Conservation (phyloP, 2,329 filamentous ascomycete genomes). For the Colletotrichum euphorbiae region DNA sequence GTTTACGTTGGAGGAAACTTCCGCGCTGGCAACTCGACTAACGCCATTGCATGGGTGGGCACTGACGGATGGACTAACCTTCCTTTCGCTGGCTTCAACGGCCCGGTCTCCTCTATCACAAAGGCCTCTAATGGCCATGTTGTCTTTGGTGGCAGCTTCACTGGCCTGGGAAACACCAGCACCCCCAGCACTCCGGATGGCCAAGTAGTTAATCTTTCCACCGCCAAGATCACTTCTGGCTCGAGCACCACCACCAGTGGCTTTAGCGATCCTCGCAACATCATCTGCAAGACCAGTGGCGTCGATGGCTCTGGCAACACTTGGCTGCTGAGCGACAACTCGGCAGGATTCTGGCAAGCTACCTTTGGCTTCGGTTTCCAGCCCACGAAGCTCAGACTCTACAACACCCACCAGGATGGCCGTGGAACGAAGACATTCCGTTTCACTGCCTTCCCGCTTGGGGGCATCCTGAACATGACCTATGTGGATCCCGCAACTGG, state of each 20-base stretch:
- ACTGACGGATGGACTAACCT: constrained; percentile 80
- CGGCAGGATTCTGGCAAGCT: constrained; percentile 85
- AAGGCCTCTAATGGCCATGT: constrained; percentile 86
- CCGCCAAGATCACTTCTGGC: constrained; percentile 77
- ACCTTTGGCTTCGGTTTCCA: constrained; percentile 85
- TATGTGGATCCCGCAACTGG: constrained; percentile 83
- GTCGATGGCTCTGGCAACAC: constrained; percentile 78
- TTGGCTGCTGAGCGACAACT: constrained; percentile 83
- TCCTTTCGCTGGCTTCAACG: constrained; percentile 94
- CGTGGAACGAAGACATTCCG: constrained; percentile 90
- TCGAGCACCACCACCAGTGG: constrained; percentile 71
- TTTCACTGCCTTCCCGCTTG: constrained; percentile 85
- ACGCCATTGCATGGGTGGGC: constrained; percentile 85
- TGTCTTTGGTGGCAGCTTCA: constrained; percentile 92
- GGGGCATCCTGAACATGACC: constrained; percentile 96
- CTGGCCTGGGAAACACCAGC: constrained; percentile 84
- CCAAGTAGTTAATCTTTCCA: constrained; percentile 86
- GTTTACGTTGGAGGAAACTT: constrained; percentile 95
- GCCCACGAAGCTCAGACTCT: constrained; percentile 87
- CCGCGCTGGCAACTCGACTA: constrained; percentile 81
- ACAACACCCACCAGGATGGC: constrained; percentile 87
- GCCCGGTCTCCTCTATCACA: constrained; percentile 86
- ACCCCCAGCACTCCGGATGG: constrained; percentile 74
- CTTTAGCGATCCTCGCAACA: constrained; percentile 81
- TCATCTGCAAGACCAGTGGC: constrained; percentile 81